phyloP scores from a whole-genome alignment of 2,329 filamentous ascomycete species.

The Pyrenochaeta sp. region DNA sequence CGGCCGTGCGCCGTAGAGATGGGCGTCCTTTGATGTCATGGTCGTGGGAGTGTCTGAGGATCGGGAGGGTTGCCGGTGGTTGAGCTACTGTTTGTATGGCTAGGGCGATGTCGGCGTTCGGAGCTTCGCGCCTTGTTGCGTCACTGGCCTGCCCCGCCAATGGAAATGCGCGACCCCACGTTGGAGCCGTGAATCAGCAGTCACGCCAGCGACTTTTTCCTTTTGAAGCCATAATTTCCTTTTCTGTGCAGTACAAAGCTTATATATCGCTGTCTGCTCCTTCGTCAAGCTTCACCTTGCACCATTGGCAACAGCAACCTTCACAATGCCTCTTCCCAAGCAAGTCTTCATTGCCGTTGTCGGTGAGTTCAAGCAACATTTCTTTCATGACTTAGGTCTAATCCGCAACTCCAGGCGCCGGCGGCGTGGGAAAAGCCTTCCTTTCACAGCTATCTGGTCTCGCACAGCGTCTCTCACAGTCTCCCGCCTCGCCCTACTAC shows the following conservation, averaged over 20 bases:
- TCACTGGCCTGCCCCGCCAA: slow-evolving; percentile 27
- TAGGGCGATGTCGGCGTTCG: slow-evolving; percentile 36
- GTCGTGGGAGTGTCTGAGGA: slow-evolving; percentile 6
- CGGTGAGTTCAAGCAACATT: too few species aligned
- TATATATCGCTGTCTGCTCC: background rate
- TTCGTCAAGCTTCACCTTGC: slow-evolving; percentile 5
- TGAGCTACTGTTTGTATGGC: slow-evolving; percentile 15
- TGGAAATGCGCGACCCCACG: slow-evolving; percentile 25
- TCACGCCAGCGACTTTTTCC: background rate
- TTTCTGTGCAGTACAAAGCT: slow-evolving; percentile 1
- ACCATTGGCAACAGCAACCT: slow-evolving; percentile 13
- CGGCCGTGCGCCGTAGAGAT: slow-evolving; percentile 78
- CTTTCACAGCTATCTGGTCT: slow-evolving; percentile 79
- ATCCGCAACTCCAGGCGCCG: slow-evolving; percentile 74
- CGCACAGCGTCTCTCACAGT: slow-evolving; percentile 63
- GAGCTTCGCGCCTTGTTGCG: slow-evolving; percentile 21
- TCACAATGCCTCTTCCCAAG: slow-evolving; percentile 51
- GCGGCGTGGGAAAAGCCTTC: slow-evolving; percentile 92
- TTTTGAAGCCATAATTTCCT: background rate
- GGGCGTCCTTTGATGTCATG: slow-evolving; percentile 61
- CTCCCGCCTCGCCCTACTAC: slow-evolving; percentile 66
- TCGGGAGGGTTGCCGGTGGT: slow-evolving; percentile 9
- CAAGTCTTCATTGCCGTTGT: slow-evolving; percentile 58
- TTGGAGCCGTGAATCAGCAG: slow-evolving; percentile 14
- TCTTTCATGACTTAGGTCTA: too few species aligned